Percentiles rank a stretch among this genome's conserved stretches.
These are phyloP conservation scores for Trichoderma cornu-damae DNA, from an alignment of 2,329 filamentous ascomycete genomes.

Conservation along the genomic window DNA sequence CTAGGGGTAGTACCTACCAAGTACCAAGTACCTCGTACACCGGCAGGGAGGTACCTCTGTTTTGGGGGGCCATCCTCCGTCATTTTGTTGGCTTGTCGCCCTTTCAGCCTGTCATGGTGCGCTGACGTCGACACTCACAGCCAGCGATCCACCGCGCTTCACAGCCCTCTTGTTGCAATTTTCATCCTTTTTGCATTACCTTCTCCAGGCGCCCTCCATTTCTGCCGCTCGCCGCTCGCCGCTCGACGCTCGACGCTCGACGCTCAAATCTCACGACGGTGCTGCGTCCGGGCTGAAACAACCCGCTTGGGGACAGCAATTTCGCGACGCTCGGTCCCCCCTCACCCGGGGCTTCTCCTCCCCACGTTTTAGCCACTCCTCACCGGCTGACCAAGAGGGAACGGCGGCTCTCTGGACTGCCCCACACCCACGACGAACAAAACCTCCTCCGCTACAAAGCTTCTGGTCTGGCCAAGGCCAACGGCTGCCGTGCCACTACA, in stretches of 20 bases:
- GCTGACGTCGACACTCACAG: conserved; percentile 45
- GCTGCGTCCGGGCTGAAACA: conserved; percentile 15
- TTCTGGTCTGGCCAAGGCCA: conserved; percentile 14
- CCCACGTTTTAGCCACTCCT: conserved; percentile 18
- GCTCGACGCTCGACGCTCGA: neutral
- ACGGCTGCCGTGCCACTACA: no score
- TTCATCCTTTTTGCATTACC: conserved; percentile 21
- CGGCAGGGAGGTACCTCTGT: neutral
- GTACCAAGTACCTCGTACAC: no score
- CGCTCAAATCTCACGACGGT: neutral
- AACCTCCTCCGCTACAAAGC: conserved; percentile 19
- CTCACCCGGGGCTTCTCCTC: conserved; percentile 5
- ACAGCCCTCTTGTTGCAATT: conserved; percentile 27
- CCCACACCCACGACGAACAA: conserved; percentile 18
- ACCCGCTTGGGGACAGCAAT: conserved; percentile 10
- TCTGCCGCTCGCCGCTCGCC: conserved; percentile 26
- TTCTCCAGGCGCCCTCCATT: conserved; percentile 20
- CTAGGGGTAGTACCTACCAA: no score
- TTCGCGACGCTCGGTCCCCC: conserved; percentile 15
- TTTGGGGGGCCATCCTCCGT: conserved; percentile 14
- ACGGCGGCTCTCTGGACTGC: conserved; percentile 10
- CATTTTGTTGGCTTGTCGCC: conserved; percentile 1
- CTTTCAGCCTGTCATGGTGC: conserved; percentile 28
- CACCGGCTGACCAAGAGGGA: conserved; percentile 18
- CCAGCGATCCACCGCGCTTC: conserved; percentile 32